phyloP scores from a whole-genome alignment of 2,329 filamentous ascomycete species.

The Ophiostoma ulmi region DNA sequence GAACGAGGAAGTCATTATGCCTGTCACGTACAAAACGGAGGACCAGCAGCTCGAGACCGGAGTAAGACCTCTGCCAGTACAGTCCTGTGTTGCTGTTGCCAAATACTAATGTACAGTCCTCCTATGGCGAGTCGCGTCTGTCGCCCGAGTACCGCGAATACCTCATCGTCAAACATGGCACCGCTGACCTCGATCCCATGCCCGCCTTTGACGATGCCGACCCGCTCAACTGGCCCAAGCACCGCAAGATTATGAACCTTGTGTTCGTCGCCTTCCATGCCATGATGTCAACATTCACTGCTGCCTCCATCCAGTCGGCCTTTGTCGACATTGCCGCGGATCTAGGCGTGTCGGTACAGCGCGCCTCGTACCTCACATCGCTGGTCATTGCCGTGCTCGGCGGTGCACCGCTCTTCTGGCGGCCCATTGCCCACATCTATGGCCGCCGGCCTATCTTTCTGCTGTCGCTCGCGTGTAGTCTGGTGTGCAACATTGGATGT shows the following conservation, averaged over 20 bases:
- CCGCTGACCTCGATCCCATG: slow-evolving; percentile 20
- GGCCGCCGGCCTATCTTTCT: slow-evolving; percentile 53
- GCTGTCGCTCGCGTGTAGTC: slow-evolving; percentile 43
- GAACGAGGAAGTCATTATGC: background rate
- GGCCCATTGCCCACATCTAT: slow-evolving; percentile 49
- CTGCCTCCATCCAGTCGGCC: slow-evolving; percentile 50
- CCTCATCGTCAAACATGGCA: slow-evolving; percentile 21
- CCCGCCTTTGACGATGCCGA: slow-evolving; percentile 21
- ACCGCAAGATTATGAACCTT: slow-evolving; percentile 45
- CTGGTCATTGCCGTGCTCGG: slow-evolving; percentile 52
- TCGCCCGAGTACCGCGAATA: slow-evolving; percentile 20
- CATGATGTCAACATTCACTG: slow-evolving; percentile 53
- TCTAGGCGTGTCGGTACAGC: slow-evolving; percentile 44
- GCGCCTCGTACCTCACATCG: slow-evolving; percentile 50
- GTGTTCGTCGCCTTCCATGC: slow-evolving; percentile 52
- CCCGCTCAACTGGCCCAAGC: slow-evolving; percentile 23
- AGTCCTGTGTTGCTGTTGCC: background rate
- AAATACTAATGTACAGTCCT: background rate
- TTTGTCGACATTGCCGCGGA: slow-evolving; percentile 50
- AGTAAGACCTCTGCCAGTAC: background rate
- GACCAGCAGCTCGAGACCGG: background rate
- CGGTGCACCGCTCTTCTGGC: slow-evolving; percentile 52
- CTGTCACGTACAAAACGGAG: background rate
- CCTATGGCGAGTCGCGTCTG: slow-evolving; percentile 13
- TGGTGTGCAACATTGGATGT: slow-evolving; percentile 50